Conservation (phyloP, 1,284 basidiomycete genomes). For the Trametes polyzona region DNA sequence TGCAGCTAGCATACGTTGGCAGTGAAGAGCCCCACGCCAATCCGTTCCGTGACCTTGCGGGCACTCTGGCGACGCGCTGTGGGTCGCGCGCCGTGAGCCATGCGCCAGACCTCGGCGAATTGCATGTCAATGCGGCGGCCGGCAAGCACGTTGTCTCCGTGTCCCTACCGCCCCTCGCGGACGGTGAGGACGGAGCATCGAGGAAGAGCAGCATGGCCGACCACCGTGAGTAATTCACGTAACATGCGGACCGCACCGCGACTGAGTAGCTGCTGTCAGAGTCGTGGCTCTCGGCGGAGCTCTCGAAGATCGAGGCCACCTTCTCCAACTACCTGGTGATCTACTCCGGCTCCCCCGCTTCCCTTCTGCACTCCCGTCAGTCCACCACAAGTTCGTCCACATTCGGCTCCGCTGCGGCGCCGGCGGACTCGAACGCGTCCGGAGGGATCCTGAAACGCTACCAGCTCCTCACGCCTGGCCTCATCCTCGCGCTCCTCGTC, state of each 20-base stretch:
- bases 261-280: conserved; percentile 16
- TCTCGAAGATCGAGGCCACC: conserved; percentile 49
- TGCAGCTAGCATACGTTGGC: conserved; percentile 67
- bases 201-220: conserved; percentile 52
- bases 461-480: conserved; percentile 79
- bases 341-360: conserved; percentile 56
- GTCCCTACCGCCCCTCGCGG: conserved; percentile 52
- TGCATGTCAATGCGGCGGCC: conserved; percentile 23
- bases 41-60: conserved; percentile 41
- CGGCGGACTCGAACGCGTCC: conserved; percentile 33
- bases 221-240: conserved; percentile 50
- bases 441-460: conserved; percentile 75
- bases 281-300: conserved; percentile 44
- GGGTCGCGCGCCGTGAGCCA: conserved; percentile 41
- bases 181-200: conserved; percentile 39
- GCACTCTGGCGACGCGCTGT: conserved; percentile 54
- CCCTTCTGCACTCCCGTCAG: conserved; percentile 28
- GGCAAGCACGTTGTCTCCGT: conserved; percentile 62
- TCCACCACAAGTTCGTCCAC: conserved; percentile 18
- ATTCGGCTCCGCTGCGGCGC: conserved; percentile 15
- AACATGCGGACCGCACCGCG: neutral
- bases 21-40: conserved; percentile 27
- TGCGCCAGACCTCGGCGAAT: conserved; percentile 11
- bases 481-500: conserved; percentile 74
- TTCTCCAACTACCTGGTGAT: conserved; percentile 67